A percentile compares a stretch with the other conserved stretches of the same genome.
Evolutionary conservation across 2,329 filamentous ascomycete genomes (phyloP).

Genomic region (Blumeriella jaapii): DNA sequence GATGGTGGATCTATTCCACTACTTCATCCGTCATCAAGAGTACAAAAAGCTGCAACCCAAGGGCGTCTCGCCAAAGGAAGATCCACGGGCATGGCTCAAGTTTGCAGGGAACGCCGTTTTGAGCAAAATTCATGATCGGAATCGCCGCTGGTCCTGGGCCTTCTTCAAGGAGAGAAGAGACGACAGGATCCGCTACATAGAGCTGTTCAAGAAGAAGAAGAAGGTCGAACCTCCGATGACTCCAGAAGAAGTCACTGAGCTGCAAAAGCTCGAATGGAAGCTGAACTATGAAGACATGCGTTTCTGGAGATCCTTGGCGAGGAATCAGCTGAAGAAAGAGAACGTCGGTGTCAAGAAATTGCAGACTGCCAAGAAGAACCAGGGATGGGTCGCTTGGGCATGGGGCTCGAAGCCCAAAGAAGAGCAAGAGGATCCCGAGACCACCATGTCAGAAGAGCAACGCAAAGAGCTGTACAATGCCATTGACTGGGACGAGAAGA

Average conservation of each 20-base stretch:
- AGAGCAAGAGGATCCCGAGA: constrained; percentile 60
- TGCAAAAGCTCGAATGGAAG: constrained; percentile 74
- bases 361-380: constrained; percentile 46
- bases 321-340: constrained; percentile 91
- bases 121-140: constrained; percentile 88
- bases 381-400: constrained; percentile 85
- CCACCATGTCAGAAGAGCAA: constrained; percentile 87
- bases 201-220: constrained; percentile 91
- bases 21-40: constrained; percentile 94
- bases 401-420: constrained; percentile 65
- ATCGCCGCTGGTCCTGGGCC: constrained; percentile 89
- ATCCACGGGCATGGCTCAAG: constrained; percentile 81
- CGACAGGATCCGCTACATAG: constrained; percentile 78
- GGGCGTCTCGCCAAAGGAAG: constrained; percentile 67
- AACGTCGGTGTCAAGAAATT: constrained; percentile 78
- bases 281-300: constrained; percentile 88
- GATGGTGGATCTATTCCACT: constrained; percentile 98
- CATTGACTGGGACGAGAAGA: constrained; percentile 98
- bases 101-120: constrained; percentile 87
- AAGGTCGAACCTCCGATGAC: constrained; percentile 53
- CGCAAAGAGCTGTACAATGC: constrained; percentile 93
- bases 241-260: constrained; percentile 56
- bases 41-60: constrained; percentile 91
- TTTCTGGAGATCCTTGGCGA: constrained; percentile 90
- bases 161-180: constrained; percentile 90